Evolutionary conservation across 2,329 filamentous ascomycete species (phyloP), one percentile per base, ranked within the genome.

Genomic region (Eurotiales sp.): DNA sequence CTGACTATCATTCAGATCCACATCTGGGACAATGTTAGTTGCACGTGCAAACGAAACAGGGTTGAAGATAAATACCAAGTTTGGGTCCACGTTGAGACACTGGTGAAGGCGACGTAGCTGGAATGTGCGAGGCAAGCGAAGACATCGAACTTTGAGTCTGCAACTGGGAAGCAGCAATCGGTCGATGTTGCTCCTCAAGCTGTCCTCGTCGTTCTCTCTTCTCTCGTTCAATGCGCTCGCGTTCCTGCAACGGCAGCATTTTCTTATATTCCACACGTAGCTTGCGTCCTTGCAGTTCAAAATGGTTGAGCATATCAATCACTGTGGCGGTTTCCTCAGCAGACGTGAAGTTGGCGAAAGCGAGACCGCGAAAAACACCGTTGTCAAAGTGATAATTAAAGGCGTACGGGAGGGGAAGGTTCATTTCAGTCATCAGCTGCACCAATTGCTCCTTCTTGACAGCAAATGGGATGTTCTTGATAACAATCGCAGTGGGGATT

Each of bases 311-410:
- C 47, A 86, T 81, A 53, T 96, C 87, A 56, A 99, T 99, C 45
- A 97, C 93, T 45, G 86, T 81, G 11, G 88, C 87, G 0, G 93
- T 99, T 70, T 99, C 93, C 58, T 96, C 88, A 1, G 93, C 84
- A 14, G 90, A 96, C 30, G 93, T 95, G 70, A 97, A 99, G 73
- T 99, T 99, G 66, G 93, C 93, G 74, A 99, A 99, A 2, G 93
- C 93, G 46, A 99, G 77, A 6, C 93, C 93, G 52, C 93, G 81
- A 76, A 99, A 99, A 23, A 99, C 91, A 23, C 93, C 93, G 63
- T 95, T 95, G 68, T 99, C 93, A 66, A 99, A 99, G 71, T 99
- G 93, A 65, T 99, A 97, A 77, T 99, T 99, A 79, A 99, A 99
- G 11, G 93, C 93, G 66, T 99, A 99, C 0, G 93, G 93, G 59